Conservation (phyloP, 345 rosid genomes). For the Geranium brycei region DNA sequence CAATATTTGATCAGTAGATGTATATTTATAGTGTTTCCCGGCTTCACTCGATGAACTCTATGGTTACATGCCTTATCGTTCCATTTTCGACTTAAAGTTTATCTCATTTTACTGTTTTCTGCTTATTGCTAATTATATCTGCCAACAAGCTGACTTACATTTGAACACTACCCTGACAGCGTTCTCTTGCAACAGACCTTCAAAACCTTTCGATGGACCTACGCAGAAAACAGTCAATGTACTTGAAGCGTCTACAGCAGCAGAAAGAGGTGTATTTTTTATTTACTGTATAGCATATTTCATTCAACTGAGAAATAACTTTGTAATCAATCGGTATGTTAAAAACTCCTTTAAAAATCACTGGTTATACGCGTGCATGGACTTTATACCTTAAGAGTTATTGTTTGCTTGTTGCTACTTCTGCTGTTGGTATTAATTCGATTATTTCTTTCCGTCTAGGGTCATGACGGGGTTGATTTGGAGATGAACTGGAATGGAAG, state of each 20-base stretch:
- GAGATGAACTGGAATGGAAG: slow-evolving; percentile 53
- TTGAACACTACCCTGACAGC: slow-evolving; percentile 18
- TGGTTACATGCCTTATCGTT: not conserved
- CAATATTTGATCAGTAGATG: no score
- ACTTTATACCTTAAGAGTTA: not conserved
- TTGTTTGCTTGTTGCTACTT: no score
- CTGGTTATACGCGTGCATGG: not conserved
- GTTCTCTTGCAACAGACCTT: slow-evolving; percentile 73
- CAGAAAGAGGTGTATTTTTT: slow-evolving; percentile 40
- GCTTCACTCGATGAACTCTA: not conserved
- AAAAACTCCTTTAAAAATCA: not conserved
- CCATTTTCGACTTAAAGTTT: not conserved
- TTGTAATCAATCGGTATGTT: no score
- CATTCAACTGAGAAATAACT: not conserved
- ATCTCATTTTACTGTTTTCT: not conserved
- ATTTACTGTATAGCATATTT: not conserved
- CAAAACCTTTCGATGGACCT: slow-evolving; percentile 62
- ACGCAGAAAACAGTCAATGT: slow-evolving; percentile 64
- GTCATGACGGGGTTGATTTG: slow-evolving; percentile 47
- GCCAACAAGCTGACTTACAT: not conserved
- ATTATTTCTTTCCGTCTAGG: slow-evolving; percentile 22
- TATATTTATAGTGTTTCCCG: no score
- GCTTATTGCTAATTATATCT: not conserved
- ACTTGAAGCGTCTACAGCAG: slow-evolving; percentile 48
- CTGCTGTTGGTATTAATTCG: not conserved